Evolutionary conservation across 495 filamentous ascomycete genomes (phyloP).

Genomic region (Durotheca rogersii): DNA sequence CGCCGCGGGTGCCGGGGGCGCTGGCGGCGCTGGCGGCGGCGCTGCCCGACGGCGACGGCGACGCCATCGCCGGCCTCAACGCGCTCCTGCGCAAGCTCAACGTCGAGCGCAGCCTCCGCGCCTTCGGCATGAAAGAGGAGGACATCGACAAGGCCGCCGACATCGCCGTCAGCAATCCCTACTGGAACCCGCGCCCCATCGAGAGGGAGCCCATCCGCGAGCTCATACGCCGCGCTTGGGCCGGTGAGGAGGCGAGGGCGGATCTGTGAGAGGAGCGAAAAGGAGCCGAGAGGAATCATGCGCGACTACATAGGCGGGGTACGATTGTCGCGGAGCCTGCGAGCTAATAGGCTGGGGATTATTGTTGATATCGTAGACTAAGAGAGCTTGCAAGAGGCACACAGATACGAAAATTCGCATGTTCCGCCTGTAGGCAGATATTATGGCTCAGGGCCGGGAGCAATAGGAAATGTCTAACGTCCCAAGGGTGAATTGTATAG

Average conservation of each 20-base stretch:
- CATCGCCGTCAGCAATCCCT: conserved; percentile 63
- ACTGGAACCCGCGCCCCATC: conserved; percentile 63
- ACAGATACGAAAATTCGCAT: no score
- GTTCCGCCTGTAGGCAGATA: no score
- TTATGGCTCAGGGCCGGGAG: no score
- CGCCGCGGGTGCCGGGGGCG: conserved; percentile 59
- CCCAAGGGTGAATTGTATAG: no score
- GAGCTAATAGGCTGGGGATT: no score
- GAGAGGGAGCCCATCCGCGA: conserved; percentile 60
- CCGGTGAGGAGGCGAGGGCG: conserved; percentile 62
- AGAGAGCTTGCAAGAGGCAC: no score
- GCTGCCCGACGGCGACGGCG: conserved; percentile 57
- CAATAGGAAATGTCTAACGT: no score
- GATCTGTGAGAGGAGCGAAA: conserved; percentile 50
- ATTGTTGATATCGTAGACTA: no score
- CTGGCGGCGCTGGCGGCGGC: conserved; percentile 59
- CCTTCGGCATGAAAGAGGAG: conserved; percentile 64
- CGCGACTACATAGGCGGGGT: no score
- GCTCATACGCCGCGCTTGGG: conserved; percentile 65
- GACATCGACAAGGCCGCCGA: conserved; percentile 67
- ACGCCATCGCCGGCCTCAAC: conserved; percentile 62
- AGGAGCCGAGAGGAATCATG: no score
- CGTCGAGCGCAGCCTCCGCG: conserved; percentile 59
- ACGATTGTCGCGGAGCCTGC: no score
- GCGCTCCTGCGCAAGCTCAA: conserved; percentile 56